Evolutionary conservation across 768 basidiomycete species (phyloP).

Genomic region (Piloderma croceum): DNA sequence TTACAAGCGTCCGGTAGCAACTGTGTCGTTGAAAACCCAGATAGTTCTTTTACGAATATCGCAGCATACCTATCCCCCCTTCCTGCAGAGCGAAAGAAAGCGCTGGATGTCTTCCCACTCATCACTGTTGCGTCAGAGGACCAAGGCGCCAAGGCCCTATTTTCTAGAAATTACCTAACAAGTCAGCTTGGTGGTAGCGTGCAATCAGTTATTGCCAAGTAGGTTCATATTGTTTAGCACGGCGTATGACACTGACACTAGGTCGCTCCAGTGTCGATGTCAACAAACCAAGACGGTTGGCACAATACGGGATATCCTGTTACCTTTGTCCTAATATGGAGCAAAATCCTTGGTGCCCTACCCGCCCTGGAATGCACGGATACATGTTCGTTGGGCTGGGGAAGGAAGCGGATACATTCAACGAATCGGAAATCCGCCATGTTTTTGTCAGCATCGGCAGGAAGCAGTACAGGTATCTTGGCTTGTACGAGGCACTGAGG

Average conservation of each 20-base stretch:
- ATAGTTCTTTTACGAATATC: neutral
- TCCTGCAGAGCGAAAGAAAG: constrained; percentile 17
- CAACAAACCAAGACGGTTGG: no score
- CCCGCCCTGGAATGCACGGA: constrained; percentile 42
- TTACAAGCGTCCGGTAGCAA: neutral
- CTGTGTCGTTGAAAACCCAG: neutral
- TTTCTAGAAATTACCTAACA: constrained; percentile 36
- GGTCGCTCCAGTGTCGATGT: no score
- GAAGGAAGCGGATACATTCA: constrained; percentile 39
- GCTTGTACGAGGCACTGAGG: constrained; percentile 38
- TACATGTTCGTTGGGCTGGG: constrained; percentile 54
- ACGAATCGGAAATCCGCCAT: constrained; percentile 33
- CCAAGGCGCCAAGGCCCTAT: constrained; percentile 24
- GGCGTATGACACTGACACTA: no score
- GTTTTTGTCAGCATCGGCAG: constrained; percentile 41
- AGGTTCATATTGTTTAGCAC: constrained; percentile 1
- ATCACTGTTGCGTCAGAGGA: constrained; percentile 20
- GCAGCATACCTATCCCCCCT: constrained; percentile 10
- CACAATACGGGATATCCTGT: no score
- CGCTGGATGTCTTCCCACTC: constrained; percentile 19
- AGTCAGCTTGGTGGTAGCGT: constrained; percentile 33
- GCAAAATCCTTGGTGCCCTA: constrained; percentile 52
- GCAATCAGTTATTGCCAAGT: constrained; percentile 36
- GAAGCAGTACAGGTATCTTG: constrained; percentile 38
- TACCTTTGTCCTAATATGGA: constrained; percentile 48